phyloP scores from a whole-genome alignment of 2,329 filamentous ascomycete species.

The Endocalyx cinctus region DNA sequence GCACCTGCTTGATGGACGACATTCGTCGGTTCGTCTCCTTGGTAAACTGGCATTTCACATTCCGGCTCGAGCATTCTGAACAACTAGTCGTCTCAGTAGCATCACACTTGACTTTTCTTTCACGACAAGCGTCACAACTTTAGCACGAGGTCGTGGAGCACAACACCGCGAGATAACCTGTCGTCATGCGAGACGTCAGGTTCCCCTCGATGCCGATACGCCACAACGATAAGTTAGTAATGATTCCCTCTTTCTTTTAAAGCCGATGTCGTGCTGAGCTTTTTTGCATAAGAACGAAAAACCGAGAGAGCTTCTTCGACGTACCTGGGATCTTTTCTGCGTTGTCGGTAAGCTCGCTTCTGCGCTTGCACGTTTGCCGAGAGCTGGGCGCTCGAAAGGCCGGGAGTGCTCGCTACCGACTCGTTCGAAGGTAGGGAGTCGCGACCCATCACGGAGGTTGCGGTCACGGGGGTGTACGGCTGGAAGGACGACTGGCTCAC shows the following conservation, averaged over 20 bases:
- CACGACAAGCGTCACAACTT: constrained; percentile 89
- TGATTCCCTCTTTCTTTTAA: too few relatives aligned
- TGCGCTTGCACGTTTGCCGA: constrained; percentile 62
- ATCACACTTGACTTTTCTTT: constrained; percentile 84
- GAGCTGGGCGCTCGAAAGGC: constrained; percentile 33
- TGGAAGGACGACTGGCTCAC: constrained; percentile 43
- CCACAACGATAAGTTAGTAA: background rate
- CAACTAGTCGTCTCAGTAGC: constrained; percentile 95
- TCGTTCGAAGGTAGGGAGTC: constrained; percentile 58
- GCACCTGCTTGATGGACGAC: constrained; percentile 99
- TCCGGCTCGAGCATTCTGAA: constrained; percentile 93
- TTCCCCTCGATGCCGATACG: background rate
- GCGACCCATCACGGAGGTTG: constrained; percentile 48
- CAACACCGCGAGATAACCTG: too few relatives aligned
- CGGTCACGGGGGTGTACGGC: constrained; percentile 47
- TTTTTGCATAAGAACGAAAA: too few relatives aligned
- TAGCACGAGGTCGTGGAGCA: too few relatives aligned
- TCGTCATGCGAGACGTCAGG: background rate
- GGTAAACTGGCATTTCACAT: constrained; percentile 97
- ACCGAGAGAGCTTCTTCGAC: too few relatives aligned
- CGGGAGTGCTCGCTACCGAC: constrained; percentile 52
- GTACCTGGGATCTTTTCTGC: constrained; percentile 81
- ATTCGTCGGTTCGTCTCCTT: constrained; percentile 98
- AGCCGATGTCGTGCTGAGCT: too few relatives aligned
- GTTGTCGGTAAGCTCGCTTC: constrained; percentile 90